Evolutionary conservation across 2,329 filamentous ascomycete species (phyloP).

Genomic region (Dendrostoma leiphaemia): DNA sequence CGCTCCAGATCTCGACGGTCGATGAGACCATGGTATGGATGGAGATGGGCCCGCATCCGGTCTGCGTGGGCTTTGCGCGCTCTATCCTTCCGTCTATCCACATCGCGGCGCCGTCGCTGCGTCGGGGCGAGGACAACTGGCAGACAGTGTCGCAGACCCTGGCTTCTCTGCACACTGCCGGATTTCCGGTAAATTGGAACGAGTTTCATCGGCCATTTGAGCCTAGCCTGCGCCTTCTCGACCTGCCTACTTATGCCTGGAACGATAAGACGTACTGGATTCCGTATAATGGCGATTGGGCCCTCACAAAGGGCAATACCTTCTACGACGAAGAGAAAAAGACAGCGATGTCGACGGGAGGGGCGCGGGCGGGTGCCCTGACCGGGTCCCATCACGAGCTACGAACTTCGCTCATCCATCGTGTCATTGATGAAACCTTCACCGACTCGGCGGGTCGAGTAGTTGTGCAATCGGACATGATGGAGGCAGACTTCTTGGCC

Average conservation of each 20-base stretch:
- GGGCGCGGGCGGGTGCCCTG: not conserved
- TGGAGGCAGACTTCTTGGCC: conserved; percentile 34
- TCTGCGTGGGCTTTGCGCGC: conserved; percentile 61
- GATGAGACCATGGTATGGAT: conserved; percentile 44
- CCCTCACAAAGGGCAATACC: conserved; percentile 37
- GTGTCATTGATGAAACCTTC: conserved; percentile 30
- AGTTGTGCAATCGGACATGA: conserved; percentile 37
- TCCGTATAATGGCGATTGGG: conserved; percentile 60
- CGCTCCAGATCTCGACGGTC: not conserved
- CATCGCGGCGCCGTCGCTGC: conserved; percentile 49
- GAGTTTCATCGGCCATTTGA: conserved; percentile 65
- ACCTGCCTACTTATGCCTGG: conserved; percentile 67
- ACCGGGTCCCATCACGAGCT: not conserved
- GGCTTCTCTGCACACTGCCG: conserved; percentile 48
- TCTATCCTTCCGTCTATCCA: conserved; percentile 42
- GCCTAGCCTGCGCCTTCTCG: conserved; percentile 54
- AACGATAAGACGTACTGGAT: conserved; percentile 74
- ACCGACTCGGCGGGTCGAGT: conserved; percentile 25
- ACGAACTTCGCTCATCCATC: not conserved
- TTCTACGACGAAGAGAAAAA: conserved; percentile 13
- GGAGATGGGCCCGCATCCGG: conserved; percentile 67
- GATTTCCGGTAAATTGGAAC: conserved; percentile 56
- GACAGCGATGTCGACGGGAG: not conserved
- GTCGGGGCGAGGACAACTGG: conserved; percentile 55
- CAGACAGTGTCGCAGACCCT: conserved; percentile 51